Evolutionary conservation across 78 protist genomes (phyloP), one percentile per base, ranked within the genome.

Genomic region (Anaeramoeba ignava): DNA sequence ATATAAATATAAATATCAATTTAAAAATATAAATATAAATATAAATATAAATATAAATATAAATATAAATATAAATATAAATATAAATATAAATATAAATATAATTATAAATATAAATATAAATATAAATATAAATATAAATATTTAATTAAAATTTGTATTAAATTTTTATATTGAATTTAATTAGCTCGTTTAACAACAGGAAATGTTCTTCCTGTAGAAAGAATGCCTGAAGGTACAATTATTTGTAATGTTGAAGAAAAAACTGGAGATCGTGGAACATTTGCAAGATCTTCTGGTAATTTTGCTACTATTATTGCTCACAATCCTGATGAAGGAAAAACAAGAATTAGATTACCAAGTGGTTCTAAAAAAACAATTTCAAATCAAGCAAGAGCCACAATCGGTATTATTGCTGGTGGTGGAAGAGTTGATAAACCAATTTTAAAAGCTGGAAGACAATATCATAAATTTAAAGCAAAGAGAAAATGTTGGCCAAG

Each of bases 391-490:
- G 84, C 94, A 91, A 93, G 99, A 40, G 99, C 99, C 81, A 94
- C 91, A 92, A 86, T 98, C 36, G 99, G 99, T 82, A 82, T 98
- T 42, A 92, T 97, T 42, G 99, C 98, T 38, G 99, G 99, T 39
- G 99, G 99, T 85, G 99, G 99, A 39, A 97, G 99, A 82, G 91
- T 89, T 42, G 99, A 98, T 86, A 98, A 97, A 98, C 99, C 99
- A 54, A 82, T 98, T 80, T 91, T 98, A 73, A 97, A 97, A 94
- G 99, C 99, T 82, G 99, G 99, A 31, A 82, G 80, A 86, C 90
- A 95, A 40, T 94, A 87, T 97, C 93, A 94, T 97, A 96, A 94
- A 88, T 93, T 88, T 93, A 83, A 87, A 84, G 99, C 88, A 42
- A 97, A 97, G 98, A 93, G 99, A 85, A 94, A 96, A 92, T 86